Percentiles rank a stretch among this genome's conserved stretches.
phyloP scores from a whole-genome alignment of 1,284 basidiomycete genomes.

The Bondarzewia mesenterica region DNA sequence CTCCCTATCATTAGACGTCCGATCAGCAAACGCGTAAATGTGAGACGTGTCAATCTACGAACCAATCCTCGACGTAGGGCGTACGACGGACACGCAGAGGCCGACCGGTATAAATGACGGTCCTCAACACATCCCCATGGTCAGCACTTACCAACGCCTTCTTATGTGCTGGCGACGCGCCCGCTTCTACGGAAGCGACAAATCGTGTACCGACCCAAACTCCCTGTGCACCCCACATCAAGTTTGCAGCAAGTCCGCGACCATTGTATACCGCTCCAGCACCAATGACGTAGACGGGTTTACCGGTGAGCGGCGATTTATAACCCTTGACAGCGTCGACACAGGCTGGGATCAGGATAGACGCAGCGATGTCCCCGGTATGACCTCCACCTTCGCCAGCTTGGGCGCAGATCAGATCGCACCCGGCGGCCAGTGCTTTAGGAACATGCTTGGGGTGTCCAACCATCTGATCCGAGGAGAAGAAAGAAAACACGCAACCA shows the following conservation, averaged over 20 bases:
- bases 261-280: conserved; percentile 87
- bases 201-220: conserved; percentile 73
- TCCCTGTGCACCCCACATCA: conserved; percentile 80
- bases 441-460: conserved; percentile 81
- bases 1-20: conserved; percentile 31
- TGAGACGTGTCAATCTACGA: not conserved
- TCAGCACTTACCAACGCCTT: conserved; percentile 58
- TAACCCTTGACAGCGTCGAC: conserved; percentile 73
- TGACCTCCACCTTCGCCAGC: conserved; percentile 84
- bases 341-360: conserved; percentile 77
- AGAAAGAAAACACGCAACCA: not conserved
- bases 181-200: conserved; percentile 76
- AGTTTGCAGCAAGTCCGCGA: conserved; percentile 76
- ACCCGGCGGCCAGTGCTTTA: conserved; percentile 74
- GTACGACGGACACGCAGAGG: conserved; percentile 80
- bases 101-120: conserved; percentile 82
- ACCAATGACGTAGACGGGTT: conserved; percentile 75
- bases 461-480: conserved; percentile 53
- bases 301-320: conserved; percentile 70
- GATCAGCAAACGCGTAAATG: not conserved
- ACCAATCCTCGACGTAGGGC: conserved; percentile 77
- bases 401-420: conserved; percentile 86
- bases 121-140: conserved; percentile 67
- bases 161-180: conserved; percentile 79
- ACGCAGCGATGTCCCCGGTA: conserved; percentile 67